A percentile compares a stretch with the other conserved stretches of the same genome.
Conservation (phyloP, 2,329 filamentous ascomycete species). For the Ceratocystis alfenasii region DNA sequence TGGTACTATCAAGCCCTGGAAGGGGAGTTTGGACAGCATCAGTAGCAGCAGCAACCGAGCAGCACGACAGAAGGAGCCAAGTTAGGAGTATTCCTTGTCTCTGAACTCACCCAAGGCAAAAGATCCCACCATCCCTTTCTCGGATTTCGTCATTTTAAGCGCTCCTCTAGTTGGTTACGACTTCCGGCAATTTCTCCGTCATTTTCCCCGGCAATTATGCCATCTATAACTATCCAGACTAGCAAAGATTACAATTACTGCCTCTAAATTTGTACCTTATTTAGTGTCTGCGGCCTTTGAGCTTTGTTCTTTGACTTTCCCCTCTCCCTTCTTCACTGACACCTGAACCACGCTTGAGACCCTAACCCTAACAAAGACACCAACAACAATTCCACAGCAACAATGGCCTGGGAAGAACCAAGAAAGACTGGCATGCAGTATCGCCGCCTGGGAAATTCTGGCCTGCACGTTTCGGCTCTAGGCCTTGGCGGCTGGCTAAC, state of each 20-base stretch:
- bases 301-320: not conserved
- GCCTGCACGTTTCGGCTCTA: slow-evolving; percentile 51
- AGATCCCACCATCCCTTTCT: slow-evolving; percentile 14
- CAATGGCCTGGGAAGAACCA: slow-evolving; percentile 35
- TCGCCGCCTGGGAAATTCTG: slow-evolving; percentile 38
- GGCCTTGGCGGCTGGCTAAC: slow-evolving; percentile 55
- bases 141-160: slow-evolving; percentile 17
- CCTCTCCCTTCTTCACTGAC: not conserved
- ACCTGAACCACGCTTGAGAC: not conserved
- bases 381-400: slow-evolving; percentile 19
- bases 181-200: slow-evolving; percentile 27
- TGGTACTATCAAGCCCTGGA: slow-evolving; percentile 12
- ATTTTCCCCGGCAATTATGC: slow-evolving; percentile 9
- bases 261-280: not conserved
- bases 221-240: not conserved
- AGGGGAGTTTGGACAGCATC: slow-evolving; percentile 2
- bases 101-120: not conserved
- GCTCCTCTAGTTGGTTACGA: not conserved
- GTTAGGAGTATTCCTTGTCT: not conserved
- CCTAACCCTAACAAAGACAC: not conserved
- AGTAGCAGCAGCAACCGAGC: not conserved
- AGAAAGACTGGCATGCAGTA: slow-evolving; percentile 36
- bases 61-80: not conserved
- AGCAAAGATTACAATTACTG: not conserved
- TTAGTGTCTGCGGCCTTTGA: not conserved